Percentiles rank a stretch among this genome's conserved stretches.
Evolutionary conservation across 257 asterid species (phyloP).

Genomic region (Penstemon barbatus): DNA sequence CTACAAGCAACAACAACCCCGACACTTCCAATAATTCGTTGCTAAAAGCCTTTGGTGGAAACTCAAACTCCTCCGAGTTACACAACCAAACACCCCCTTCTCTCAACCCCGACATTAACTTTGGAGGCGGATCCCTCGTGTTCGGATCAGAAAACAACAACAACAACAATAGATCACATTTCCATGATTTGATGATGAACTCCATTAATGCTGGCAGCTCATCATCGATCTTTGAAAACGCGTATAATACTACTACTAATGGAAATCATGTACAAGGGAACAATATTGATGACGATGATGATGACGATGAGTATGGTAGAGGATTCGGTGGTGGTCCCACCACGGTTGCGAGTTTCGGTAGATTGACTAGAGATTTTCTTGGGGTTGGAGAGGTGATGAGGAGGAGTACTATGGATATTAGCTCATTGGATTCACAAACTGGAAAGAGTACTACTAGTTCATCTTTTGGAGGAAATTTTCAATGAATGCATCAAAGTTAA

Average conservation of each 20-base stretch:
- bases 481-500: too few relatives aligned
- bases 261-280: constrained; percentile 32
- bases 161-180: constrained; percentile 25
- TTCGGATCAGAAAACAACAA: constrained; percentile 30
- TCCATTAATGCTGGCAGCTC: constrained; percentile 28
- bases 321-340: constrained; percentile 18
- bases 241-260: neutral
- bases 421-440: constrained; percentile 43
- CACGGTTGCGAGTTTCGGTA: constrained; percentile 29
- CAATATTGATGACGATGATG: neutral
- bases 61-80: constrained; percentile 25
- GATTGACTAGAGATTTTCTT: constrained; percentile 77
- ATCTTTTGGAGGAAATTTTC: neutral
- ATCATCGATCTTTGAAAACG: constrained; percentile 37
- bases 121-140: constrained; percentile 23
- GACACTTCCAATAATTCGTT: constrained; percentile 37
- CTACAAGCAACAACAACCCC: constrained; percentile 34
- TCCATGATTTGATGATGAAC: constrained; percentile 49
- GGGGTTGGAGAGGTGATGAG: constrained; percentile 75
- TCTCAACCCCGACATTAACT: constrained; percentile 31
- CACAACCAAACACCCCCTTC: constrained; percentile 25
- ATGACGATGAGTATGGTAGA: constrained; percentile 31
- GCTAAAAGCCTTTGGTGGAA: constrained; percentile 45
- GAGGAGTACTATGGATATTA: constrained; percentile 47
- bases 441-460: constrained; percentile 33